Base-by-base conservation (phyloP, 257 asterid species). In the Ilex asprella region DNA sequence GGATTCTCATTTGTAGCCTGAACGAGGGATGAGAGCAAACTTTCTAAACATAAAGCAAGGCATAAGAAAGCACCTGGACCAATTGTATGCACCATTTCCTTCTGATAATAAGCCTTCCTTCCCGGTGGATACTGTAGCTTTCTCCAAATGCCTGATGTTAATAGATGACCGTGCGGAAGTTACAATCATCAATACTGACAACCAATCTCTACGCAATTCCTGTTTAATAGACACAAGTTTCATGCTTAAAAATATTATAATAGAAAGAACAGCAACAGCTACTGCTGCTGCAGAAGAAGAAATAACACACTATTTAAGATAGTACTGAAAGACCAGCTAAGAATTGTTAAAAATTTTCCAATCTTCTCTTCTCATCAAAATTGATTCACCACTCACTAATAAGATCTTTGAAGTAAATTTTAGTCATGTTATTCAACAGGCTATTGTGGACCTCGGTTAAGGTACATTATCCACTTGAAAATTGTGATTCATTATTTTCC, bases 91-190 rank as follows among this genome's bases (percentile, higher is more conserved):
- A 72, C 95, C 79, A 83, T 89, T 93, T 70, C 99, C 99, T 85
- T 93, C 99, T 16, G 97, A 89, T 52, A 93, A 74, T 63, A 89
- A 73, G 31, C 99, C 99, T 79, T 89, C 99, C 84, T 93, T 93
- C 68, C 99, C 99, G 2, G 97, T 89, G 59, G 99, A 93, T 60
- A 93, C 94, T 14, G 99, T 93, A 71, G 99, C 99, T 72, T 93
- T 93, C 64, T 93, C 97, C 84, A 93, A 80, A 79, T 93, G 99
- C 69, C 97, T 84, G 67, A 93, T 89, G 75, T 87, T 93, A 67
- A 89, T 89, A 30, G 97, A 87, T 60, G 99, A 93, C 63, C 97
- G 94, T 63, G 96, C 96, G 80, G 99, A 93, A 75, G 99, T 89
- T 60, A 89, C 99, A 72, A 93, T 80, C 92, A 93, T 85, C 92